phyloP scores from a whole-genome alignment of 805 yeast species.

The Yamadazyma nakazawae region DNA sequence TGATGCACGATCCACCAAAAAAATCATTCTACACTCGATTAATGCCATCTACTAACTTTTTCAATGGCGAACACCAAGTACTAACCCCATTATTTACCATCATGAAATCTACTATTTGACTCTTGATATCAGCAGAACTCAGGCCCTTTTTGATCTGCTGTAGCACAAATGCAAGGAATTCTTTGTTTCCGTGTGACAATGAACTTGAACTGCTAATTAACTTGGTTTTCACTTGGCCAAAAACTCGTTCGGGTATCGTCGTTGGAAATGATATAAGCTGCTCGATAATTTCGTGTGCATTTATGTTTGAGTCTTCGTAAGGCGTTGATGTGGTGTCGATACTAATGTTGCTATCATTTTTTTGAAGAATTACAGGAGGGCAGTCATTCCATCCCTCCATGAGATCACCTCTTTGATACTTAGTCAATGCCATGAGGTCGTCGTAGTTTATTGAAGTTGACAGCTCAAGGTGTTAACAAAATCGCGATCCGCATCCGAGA shows the following conservation, averaged over 20 bases:
- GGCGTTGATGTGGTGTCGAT: background rate
- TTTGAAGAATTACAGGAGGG: slow-evolving; percentile 33
- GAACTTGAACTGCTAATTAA: slow-evolving; percentile 16
- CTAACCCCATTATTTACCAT: slow-evolving; percentile 54
- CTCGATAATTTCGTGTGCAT: slow-evolving; percentile 7
- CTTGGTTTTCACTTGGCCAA: slow-evolving; percentile 42
- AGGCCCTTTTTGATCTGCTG: slow-evolving; percentile 4
- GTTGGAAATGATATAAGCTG: slow-evolving; percentile 17
- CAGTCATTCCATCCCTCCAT: slow-evolving; percentile 65
- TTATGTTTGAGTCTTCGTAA: background rate
- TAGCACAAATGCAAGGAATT: slow-evolving; percentile 15
- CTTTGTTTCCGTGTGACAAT: slow-evolving; percentile 8
- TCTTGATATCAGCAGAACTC: slow-evolving; percentile 14
- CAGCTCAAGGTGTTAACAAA: background rate
- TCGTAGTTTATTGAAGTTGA: background rate
- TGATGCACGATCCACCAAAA: background rate
- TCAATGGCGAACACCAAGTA: slow-evolving; percentile 66
- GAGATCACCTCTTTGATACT: slow-evolving; percentile 35
- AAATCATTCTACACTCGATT: background rate
- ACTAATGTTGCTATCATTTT: slow-evolving; percentile 6
- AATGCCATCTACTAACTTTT: slow-evolving; percentile 48
- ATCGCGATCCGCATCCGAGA: slow-evolving; percentile 2
- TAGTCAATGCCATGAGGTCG: slow-evolving; percentile 27
- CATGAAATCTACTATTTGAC: slow-evolving; percentile 49
- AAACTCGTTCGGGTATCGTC: slow-evolving; percentile 39